Evolutionary conservation across 495 filamentous ascomycete genomes (phyloP), one percentile per base, ranked within the genome.

Genomic region (Trichoderma virens): DNA sequence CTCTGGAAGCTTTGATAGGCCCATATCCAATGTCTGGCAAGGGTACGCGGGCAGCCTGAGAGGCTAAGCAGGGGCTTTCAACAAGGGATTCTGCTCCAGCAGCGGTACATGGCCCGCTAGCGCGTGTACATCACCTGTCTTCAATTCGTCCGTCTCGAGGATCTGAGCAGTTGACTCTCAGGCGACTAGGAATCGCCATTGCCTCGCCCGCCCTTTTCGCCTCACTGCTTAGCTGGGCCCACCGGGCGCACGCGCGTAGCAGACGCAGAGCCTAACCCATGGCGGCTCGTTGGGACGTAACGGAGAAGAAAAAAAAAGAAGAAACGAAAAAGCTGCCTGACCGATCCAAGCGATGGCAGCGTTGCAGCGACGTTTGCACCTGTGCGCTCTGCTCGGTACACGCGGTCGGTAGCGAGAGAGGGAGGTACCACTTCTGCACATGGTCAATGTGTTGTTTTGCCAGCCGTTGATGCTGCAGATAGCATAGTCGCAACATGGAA

Each of bases 141-240:
- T 56, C 51, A 56, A 56, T 56, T 30, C 25, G 51, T 30, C 51
- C 51, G 51, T 56, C 51, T 56, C 41, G 51, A 56, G 51, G 51
- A 56, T 56, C 51, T 56, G 51, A 56, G 51, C 51, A 23, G 23
- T 28, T 56, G 51, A 56, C 11, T 56, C 13, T 25, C 6, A 56
- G 51, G 23, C 25, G 51, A 28, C 51, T 18, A 27, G 25, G 11
- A 27, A 56, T 30, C 51, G 51, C 51, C 51, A 56, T 56, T 56
- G 51, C 51, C 51, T 56, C 51, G 23, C 45, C 51, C 23, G 51
- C 23, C 25, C 13, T 30, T 30, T 56, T 56, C 51, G 51, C 51
- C 51, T 56, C 51, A n/a, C 9, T 56, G 51, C 51, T 18, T 56
- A 56, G 51, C 51, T 56, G 51, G 51, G 51, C 51, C 51, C 51